Base-by-base conservation (phyloP, 2,329 filamentous ascomycete species). In the Pseudogymnoascus sp. region DNA sequence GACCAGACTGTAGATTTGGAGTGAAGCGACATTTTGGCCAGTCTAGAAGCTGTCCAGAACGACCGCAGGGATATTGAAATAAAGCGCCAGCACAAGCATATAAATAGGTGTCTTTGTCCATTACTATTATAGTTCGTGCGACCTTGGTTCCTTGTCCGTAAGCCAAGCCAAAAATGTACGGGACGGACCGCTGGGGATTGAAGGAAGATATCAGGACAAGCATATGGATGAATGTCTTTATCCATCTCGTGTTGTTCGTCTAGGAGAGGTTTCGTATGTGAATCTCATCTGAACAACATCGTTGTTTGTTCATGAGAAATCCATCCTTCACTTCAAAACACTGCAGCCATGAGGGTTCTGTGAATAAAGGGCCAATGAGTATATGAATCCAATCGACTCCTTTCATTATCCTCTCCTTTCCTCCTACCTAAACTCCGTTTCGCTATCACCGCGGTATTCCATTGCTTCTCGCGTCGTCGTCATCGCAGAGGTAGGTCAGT, bases 211-310 rank as follows among this genome's bases (percentile, higher is more conserved):
- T 3, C 10, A 13, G n/a, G 29, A 33, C 47, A 56, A 19, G 26
- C 26, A 56, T 33, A 56, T 33, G n/a, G 31, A 33, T 56, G 10
- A n/a, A 33, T 56, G n/a, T 56, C 50, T 56, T 56, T 56, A 56
- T 56, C 50, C n/a, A 56, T 56, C 10, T 33, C 10, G 11, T 33
- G 29, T 19, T 56, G 50, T 56, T 33, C 26, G 16, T 33, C 29
- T 33, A 10, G n/a, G n/a, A 33, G n/a, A 56, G n/a, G 26, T 33
- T 56, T 56, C n/a, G 50, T 56, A 33, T 56, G 50, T 56, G 50
- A 56, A 56, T 56, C 50, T 33, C 50, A 56, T 56, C 50, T 56
- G 50, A 56, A 56, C 50, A 56, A 16, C 29, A 56, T 33, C 29
- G 29, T 33, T 56, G 50, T 56, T 56, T 56, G 50, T 33, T 33